Evolutionary conservation across 2,329 filamentous ascomycete species (phyloP).

Genomic region (Alternaria ethzedia): DNA sequence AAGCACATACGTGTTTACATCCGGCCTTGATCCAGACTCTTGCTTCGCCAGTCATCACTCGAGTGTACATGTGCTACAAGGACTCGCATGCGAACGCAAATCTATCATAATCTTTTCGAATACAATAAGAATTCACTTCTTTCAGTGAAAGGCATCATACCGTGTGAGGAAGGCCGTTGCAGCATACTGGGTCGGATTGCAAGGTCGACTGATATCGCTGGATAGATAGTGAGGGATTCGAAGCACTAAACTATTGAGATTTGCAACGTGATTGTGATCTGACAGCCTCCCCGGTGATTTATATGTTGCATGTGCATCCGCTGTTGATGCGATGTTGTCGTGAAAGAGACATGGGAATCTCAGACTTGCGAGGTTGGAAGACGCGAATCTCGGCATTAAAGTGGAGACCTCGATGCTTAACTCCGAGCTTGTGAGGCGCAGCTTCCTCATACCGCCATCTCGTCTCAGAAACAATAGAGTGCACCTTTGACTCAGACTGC

Average conservation of each 20-base stretch:
- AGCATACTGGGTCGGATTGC: not conserved
- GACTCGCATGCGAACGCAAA: too few relatives aligned
- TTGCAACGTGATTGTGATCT: not conserved
- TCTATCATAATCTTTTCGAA: too few relatives aligned
- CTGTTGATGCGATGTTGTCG: not conserved
- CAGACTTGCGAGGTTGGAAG: not conserved
- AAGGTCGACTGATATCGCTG: not conserved
- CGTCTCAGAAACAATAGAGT: not conserved
- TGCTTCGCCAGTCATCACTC: too few relatives aligned
- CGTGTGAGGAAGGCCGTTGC: too few relatives aligned
- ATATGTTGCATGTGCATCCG: not conserved
- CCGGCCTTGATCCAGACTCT: too few relatives aligned
- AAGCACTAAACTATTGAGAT: not conserved
- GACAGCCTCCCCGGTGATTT: not conserved
- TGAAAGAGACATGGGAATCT: not conserved
- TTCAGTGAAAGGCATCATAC: too few relatives aligned
- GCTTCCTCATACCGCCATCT: not conserved
- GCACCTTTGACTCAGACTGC: not conserved
- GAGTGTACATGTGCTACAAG: too few relatives aligned
- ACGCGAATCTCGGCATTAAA: not conserved
- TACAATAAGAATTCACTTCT: too few relatives aligned
- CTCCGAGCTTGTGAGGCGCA: not conserved
- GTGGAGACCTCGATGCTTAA: not conserved
- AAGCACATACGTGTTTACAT: too few relatives aligned
- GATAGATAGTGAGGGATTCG: fast-evolving